Percentiles rank a stretch among this genome's conserved stretches.
These are phyloP conservation scores for Nothophytophthora sp. DNA, from an alignment of 352 stramenopile species.

Conservation along the genomic window DNA sequence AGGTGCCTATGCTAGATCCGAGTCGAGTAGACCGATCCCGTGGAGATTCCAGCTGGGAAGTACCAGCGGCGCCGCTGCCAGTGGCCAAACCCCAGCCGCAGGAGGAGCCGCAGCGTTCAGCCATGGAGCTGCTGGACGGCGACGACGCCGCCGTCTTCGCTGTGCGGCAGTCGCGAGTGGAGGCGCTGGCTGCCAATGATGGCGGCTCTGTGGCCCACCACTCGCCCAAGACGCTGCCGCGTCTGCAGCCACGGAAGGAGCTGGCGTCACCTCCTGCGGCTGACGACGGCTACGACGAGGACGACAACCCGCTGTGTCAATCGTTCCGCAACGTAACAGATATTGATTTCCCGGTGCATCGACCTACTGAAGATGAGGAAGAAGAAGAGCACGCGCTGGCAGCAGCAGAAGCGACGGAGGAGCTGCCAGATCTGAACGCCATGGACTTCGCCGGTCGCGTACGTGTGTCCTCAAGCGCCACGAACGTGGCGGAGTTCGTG, in stretches of 20 bases:
- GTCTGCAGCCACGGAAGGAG: constrained; percentile 28
- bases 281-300: constrained; percentile 50
- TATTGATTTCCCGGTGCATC: constrained; percentile 46
- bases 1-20: constrained; percentile 37
- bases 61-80: no score
- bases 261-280: constrained; percentile 2
- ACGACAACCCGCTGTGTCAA: constrained; percentile 40
- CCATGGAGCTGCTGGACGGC: not conserved
- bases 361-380: constrained; percentile 22
- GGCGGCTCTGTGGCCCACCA: constrained; percentile 1
- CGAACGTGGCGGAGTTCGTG: constrained; percentile 66
- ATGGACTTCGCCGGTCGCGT: constrained; percentile 32
- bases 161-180: constrained; percentile 14
- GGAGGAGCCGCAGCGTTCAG: constrained; percentile 4
- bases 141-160: constrained; percentile 7
- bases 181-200: not conserved
- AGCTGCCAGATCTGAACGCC: constrained; percentile 17
- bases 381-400: constrained; percentile 16
- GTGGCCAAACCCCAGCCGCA: constrained; percentile 2
- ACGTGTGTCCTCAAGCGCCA: constrained; percentile 39
- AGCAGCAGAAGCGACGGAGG: constrained; percentile 10
- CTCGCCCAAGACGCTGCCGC: constrained; percentile 20
- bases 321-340: constrained; percentile 60
- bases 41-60: constrained; percentile 43
- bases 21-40: constrained; percentile 31